phyloP scores from a whole-genome alignment of 352 stramenopile species.

The Globisporangium viniferum region DNA sequence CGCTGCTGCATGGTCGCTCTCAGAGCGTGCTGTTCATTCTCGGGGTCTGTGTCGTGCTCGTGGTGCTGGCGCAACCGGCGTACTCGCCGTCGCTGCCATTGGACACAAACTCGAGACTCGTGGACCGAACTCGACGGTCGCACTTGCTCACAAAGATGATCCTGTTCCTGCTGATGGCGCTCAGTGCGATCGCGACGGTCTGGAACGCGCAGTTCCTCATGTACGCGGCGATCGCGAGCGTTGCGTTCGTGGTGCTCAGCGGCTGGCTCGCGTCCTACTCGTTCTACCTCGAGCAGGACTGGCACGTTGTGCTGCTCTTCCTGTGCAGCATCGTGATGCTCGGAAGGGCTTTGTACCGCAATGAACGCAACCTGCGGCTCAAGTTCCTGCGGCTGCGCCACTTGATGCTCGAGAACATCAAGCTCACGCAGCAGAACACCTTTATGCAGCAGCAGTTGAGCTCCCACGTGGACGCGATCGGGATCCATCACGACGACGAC shows the following conservation, averaged over 20 bases:
- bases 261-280: constrained; percentile 28
- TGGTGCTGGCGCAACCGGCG: constrained; percentile 35
- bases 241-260: constrained; percentile 24
- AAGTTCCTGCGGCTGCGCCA: constrained; percentile 60
- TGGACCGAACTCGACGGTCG: constrained; percentile 24
- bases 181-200: constrained; percentile 43
- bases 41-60: constrained; percentile 24
- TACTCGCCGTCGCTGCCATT: constrained; percentile 14
- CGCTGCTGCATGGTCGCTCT: constrained; percentile 27
- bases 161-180: constrained; percentile 48
- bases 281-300: constrained; percentile 33
- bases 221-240: constrained; percentile 28
- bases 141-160: constrained; percentile 48
- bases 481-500: constrained; percentile 28
- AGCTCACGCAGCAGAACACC: constrained; percentile 52
- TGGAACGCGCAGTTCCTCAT: constrained; percentile 59
- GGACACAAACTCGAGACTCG: constrained; percentile 12
- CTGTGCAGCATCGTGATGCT: constrained; percentile 33
- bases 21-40: constrained; percentile 32
- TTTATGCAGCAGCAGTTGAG: constrained; percentile 70
- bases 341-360: constrained; percentile 37
- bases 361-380: constrained; percentile 31
- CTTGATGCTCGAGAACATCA: constrained; percentile 62
- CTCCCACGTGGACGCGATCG: constrained; percentile 54
- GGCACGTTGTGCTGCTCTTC: constrained; percentile 53